Conservation (phyloP, 495 filamentous ascomycete genomes). For the Penicilliopsis zonata region DNA sequence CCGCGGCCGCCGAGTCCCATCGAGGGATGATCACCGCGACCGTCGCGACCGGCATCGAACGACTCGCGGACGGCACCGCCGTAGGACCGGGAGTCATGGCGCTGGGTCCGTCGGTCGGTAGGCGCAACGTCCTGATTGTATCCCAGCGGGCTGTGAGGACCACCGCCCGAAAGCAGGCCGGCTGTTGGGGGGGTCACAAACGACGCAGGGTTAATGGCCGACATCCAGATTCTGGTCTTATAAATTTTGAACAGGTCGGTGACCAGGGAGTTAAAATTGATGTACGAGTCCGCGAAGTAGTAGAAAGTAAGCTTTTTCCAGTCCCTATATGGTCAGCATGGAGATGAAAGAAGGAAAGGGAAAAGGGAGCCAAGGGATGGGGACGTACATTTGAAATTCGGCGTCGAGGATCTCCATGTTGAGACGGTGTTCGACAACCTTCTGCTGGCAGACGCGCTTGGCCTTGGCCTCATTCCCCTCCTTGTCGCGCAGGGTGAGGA, state of each 20-base stretch:
- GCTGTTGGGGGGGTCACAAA: slow-evolving; percentile 71
- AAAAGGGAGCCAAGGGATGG: no score
- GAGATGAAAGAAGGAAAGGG: neutral
- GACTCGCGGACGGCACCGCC: slow-evolving; percentile 14
- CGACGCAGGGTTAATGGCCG: slow-evolving; percentile 93
- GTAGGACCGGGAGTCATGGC: slow-evolving; percentile 17
- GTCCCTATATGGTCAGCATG: slow-evolving; percentile 50
- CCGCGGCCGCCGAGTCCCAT: no score
- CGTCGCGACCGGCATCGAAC: slow-evolving; percentile 16
- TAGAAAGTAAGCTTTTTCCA: slow-evolving; percentile 99
- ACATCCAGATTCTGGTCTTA: slow-evolving; percentile 99
- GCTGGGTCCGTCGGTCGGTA: slow-evolving; percentile 23
- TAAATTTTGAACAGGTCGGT: slow-evolving; percentile 98
- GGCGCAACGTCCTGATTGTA: slow-evolving; percentile 23
- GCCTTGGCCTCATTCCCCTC: slow-evolving; percentile 97
- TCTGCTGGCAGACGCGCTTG: slow-evolving; percentile 89
- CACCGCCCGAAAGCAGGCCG: slow-evolving; percentile 41
- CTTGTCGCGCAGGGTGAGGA: slow-evolving; percentile 77
- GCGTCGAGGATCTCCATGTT: slow-evolving; percentile 98
- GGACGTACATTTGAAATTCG: slow-evolving; percentile 93
- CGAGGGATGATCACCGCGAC: no score
- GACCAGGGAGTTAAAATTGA: slow-evolving; percentile 96
- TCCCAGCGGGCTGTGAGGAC: slow-evolving; percentile 15
- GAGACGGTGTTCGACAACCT: slow-evolving; percentile 85
- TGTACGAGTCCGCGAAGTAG: slow-evolving; percentile 95